Evolutionary conservation across 768 basidiomycete genomes (phyloP).

Genomic region (Rhizopogon rudus): DNA sequence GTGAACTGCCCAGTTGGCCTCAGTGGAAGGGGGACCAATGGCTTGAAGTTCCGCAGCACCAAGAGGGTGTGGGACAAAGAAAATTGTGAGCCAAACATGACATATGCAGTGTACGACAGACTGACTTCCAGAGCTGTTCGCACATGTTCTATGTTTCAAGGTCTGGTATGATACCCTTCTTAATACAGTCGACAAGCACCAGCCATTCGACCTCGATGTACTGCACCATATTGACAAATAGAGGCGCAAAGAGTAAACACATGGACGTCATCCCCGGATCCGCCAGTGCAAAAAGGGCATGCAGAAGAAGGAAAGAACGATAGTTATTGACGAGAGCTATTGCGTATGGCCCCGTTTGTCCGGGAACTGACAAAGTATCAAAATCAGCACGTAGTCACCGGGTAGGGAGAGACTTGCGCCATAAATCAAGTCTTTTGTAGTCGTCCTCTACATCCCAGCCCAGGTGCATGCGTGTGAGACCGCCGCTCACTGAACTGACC

Average conservation of each 20-base stretch:
- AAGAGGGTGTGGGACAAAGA: not conserved
- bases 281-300: slow-evolving; percentile 7
- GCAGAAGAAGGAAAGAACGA: slow-evolving; percentile 8
- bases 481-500: not conserved
- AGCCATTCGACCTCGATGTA: slow-evolving; percentile 8
- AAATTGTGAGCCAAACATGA: not conserved
- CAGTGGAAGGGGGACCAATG: not conserved
- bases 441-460: not conserved
- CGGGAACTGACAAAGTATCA: slow-evolving; percentile 6
- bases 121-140: slow-evolving; percentile 2
- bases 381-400: not conserved
- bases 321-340: slow-evolving; percentile 15
- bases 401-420: not conserved
- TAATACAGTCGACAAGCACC: slow-evolving; percentile 6
- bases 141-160: slow-evolving; percentile 2
- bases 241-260: not conserved
- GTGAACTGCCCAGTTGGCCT: not conserved
- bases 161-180: slow-evolving; percentile 3
- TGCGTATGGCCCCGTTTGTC: slow-evolving; percentile 13
- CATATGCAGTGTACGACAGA: too few relatives aligned
- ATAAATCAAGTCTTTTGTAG: not conserved
- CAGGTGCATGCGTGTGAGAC: not conserved
- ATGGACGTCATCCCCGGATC: not conserved
- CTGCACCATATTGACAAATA: slow-evolving; percentile 6
- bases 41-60: slow-evolving; percentile 6